A percentile compares a stretch with the other conserved stretches of the same genome.
phyloP scores from a whole-genome alignment of 805 yeast genomes.

The Metschnikowia gelsemii region DNA sequence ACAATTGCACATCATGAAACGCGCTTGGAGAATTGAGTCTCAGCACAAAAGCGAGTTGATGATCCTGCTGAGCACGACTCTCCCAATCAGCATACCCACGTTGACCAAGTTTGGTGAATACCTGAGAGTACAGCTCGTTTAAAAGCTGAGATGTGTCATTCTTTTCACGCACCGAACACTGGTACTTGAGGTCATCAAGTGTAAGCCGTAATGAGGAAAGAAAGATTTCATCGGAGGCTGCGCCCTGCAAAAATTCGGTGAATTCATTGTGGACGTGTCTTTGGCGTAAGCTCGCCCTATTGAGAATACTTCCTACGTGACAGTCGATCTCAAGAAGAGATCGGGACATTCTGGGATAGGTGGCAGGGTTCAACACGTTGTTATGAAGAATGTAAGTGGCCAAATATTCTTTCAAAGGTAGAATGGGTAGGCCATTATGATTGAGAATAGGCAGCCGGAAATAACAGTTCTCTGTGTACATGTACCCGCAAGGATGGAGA shows the following conservation, averaged over 20 bases:
- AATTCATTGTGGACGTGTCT: conserved; percentile 53
- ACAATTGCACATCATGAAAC: conserved; percentile 9
- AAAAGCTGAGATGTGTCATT: conserved; percentile 18
- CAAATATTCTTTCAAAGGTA: conserved; percentile 20
- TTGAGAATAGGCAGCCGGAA: conserved; percentile 57
- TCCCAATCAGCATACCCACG: conserved; percentile 19
- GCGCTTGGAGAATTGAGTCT: conserved; percentile 22
- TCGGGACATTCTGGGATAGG: conserved; percentile 55
- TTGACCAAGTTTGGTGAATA: conserved; percentile 18
- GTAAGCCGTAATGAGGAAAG: conserved; percentile 52
- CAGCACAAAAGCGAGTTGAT: conserved; percentile 31
- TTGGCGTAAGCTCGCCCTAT: conserved; percentile 46
- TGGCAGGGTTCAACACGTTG: conserved; percentile 30
- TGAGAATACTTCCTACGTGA: conserved; percentile 56
- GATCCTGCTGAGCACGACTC: conserved; percentile 16
- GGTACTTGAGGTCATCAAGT: conserved; percentile 56
- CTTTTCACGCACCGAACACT: conserved; percentile 43
- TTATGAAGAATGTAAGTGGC: conserved; percentile 21
- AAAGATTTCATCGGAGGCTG: conserved; percentile 26
- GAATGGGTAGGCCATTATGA: conserved; percentile 5
- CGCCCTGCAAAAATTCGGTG: conserved; percentile 29
- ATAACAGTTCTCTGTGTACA: conserved; percentile 45
- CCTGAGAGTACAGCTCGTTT: conserved; percentile 20
- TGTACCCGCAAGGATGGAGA: conserved; percentile 81
- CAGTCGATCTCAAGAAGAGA: conserved; percentile 73